Evolutionary conservation across 2,329 filamentous ascomycete species (phyloP).

Genomic region (Clarireedia monteithiana): DNA sequence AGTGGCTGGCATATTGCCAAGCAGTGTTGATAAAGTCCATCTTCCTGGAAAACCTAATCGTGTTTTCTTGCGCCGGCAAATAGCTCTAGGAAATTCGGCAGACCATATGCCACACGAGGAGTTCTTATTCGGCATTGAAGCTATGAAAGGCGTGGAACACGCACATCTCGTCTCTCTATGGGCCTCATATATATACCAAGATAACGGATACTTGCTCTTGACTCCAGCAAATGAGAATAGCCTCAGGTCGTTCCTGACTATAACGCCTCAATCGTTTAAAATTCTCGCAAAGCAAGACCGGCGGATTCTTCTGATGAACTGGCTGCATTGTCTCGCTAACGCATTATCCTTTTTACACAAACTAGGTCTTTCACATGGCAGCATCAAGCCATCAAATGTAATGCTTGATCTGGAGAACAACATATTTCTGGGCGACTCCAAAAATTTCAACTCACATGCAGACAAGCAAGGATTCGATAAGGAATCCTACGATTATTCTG

Average conservation of each 20-base stretch:
- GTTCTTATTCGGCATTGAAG: conserved; percentile 54
- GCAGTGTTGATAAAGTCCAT: conserved; percentile 49
- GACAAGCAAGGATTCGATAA: conserved; percentile 51
- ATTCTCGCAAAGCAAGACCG: conserved; percentile 52
- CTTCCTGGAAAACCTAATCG: conserved; percentile 53
- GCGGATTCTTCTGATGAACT: conserved; percentile 56
- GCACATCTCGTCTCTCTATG: conserved; percentile 64
- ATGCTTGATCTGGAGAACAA: conserved; percentile 57
- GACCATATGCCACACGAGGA: conserved; percentile 42
- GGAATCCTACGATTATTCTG: conserved; percentile 65
- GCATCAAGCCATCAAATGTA: conserved; percentile 64
- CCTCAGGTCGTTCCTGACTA: conserved; percentile 59
- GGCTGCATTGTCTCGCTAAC: conserved; percentile 65
- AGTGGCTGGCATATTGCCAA: conserved; percentile 32
- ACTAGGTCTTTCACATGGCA: conserved; percentile 55
- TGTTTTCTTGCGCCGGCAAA: conserved; percentile 49
- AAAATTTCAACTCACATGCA: conserved; percentile 37
- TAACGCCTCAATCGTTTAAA: conserved; percentile 54
- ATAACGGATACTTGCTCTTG: conserved; percentile 56
- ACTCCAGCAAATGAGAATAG: conserved; percentile 59
- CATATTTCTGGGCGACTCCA: conserved; percentile 60
- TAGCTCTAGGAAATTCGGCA: conserved; percentile 41
- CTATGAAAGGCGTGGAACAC: conserved; percentile 52
- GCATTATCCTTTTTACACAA: conserved; percentile 61
- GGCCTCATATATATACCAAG: conserved; percentile 61